These are phyloP conservation scores for Fusarium sarcochroum DNA, from an alignment of 2,329 filamentous ascomycete species.

Conservation along the genomic window DNA sequence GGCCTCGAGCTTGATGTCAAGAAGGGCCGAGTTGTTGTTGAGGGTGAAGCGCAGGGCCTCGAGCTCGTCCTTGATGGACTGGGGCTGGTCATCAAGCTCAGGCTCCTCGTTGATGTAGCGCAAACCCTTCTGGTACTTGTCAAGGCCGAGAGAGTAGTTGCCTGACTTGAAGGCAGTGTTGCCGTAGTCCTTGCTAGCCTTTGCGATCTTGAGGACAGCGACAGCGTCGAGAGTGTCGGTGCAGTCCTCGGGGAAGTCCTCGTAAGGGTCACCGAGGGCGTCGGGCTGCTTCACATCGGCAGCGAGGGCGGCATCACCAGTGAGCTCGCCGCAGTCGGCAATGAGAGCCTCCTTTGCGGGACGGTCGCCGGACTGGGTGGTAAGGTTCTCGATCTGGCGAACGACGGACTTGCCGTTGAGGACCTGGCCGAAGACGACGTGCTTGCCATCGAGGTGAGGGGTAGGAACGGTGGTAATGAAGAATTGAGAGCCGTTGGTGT, in stretches of 20 bases:
- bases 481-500: conserved; percentile 97
- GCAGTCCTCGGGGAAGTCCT: conserved; percentile 95
- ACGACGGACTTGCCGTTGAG: conserved; percentile 92
- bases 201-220: conserved; percentile 82
- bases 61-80: conserved; percentile 76
- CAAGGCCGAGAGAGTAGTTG: conserved; percentile 78
- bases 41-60: conserved; percentile 84
- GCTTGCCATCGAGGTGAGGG: conserved; percentile 94
- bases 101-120: conserved; percentile 91
- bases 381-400: conserved; percentile 88
- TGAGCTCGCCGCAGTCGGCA: conserved; percentile 87
- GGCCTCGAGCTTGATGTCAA: conserved; percentile 83
- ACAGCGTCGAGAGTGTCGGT: conserved; percentile 72
- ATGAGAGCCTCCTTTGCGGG: conserved; percentile 81
- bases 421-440: conserved; percentile 97
- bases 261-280: conserved; percentile 88
- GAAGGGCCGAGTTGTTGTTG: conserved; percentile 88
- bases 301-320: conserved; percentile 75
- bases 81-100: conserved; percentile 78
- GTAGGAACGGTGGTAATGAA: conserved; percentile 98
- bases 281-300: conserved; percentile 80
- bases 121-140: conserved; percentile 95
- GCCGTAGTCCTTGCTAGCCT: conserved; percentile 90
- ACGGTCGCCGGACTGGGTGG: conserved; percentile 82
- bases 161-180: conserved; percentile 92